Conservation (phyloP, 148 eudicot genomes). For the Selenicereus undatus region DNA sequence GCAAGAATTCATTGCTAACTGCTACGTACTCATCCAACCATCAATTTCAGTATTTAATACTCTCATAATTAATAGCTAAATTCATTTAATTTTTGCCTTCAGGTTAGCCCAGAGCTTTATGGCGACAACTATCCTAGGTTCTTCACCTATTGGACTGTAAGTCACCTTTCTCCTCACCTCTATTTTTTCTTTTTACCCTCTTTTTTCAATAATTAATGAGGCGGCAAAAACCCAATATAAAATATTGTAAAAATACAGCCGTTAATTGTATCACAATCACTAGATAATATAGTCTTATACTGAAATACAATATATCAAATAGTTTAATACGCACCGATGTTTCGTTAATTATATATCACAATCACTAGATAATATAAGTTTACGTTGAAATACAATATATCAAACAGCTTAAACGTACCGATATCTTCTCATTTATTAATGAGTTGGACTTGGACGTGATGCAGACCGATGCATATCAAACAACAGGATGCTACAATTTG, state of each 20-base stretch:
- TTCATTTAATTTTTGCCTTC: conserved; percentile 17
- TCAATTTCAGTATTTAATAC: background rate
- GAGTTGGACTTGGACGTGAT: background rate
- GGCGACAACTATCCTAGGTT: conserved; percentile 94
- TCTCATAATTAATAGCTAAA: conserved; percentile 11
- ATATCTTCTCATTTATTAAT: too few relatives aligned
- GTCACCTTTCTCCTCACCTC: conserved; percentile 7
- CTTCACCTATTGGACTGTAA: conserved; percentile 98
- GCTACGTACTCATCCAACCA: conserved; percentile 21
- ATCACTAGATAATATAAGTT: too few relatives aligned
- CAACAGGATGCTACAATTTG: conserved; percentile 74
- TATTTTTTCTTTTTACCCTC: background rate
- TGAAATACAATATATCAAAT: too few relatives aligned
- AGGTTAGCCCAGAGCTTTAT: conserved; percentile 97
- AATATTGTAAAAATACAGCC: too few relatives aligned
- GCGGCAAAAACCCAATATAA: too few relatives aligned
- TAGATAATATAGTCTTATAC: too few relatives aligned
- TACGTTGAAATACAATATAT: too few relatives aligned
- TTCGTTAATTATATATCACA: too few relatives aligned
- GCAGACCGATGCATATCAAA: conserved; percentile 68
- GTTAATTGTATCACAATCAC: too few relatives aligned
- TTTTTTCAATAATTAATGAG: too few relatives aligned
- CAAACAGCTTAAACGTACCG: too few relatives aligned
- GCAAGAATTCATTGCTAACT: conserved; percentile 20
- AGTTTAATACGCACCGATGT: too few relatives aligned